A percentile compares a stretch with the other conserved stretches of the same genome.
Evolutionary conservation across 2,329 filamentous ascomycete species (phyloP).

Genomic region (Hymenoscyphus linearis): DNA sequence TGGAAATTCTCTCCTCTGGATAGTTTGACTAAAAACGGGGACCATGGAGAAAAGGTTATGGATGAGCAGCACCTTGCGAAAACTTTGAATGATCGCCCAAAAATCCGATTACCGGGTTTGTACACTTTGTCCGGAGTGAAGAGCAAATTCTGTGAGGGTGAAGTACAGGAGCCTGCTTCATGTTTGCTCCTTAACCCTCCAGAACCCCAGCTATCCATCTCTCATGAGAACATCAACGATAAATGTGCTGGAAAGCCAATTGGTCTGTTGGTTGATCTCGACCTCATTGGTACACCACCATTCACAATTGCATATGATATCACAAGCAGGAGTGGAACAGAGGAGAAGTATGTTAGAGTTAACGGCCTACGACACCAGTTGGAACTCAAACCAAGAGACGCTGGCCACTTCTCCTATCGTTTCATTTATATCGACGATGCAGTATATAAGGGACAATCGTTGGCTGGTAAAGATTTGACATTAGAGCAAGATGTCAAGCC

Average conservation of each 20-base stretch:
- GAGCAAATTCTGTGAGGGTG: slow-evolving; percentile 77
- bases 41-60: slow-evolving; percentile 57
- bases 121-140: slow-evolving; percentile 79
- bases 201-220: slow-evolving; percentile 71
- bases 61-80: slow-evolving; percentile 56
- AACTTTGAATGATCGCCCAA: slow-evolving; percentile 56
- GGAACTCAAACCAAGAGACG: slow-evolving; percentile 73
- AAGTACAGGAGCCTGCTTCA: slow-evolving; percentile 90
- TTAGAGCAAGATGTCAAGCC: slow-evolving; percentile 91
- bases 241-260: slow-evolving; percentile 94
- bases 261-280: slow-evolving; percentile 80
- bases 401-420: slow-evolving; percentile 80
- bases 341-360: slow-evolving; percentile 43
- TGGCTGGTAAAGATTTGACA: slow-evolving; percentile 56
- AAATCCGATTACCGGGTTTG: slow-evolving; percentile 71
- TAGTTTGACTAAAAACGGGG: slow-evolving; percentile 62
- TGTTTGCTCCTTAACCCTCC: slow-evolving; percentile 88
- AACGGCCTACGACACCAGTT: slow-evolving; percentile 75
- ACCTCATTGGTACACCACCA: slow-evolving; percentile 86
- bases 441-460: slow-evolving; percentile 65
- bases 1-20: slow-evolving; percentile 79
- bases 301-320: slow-evolving; percentile 79
- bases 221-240: slow-evolving; percentile 78
- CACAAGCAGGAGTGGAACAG: slow-evolving; percentile 52
- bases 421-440: slow-evolving; percentile 78